Conservation (phyloP, 208 protist genomes). For the Wallacemonas collosoma region DNA sequence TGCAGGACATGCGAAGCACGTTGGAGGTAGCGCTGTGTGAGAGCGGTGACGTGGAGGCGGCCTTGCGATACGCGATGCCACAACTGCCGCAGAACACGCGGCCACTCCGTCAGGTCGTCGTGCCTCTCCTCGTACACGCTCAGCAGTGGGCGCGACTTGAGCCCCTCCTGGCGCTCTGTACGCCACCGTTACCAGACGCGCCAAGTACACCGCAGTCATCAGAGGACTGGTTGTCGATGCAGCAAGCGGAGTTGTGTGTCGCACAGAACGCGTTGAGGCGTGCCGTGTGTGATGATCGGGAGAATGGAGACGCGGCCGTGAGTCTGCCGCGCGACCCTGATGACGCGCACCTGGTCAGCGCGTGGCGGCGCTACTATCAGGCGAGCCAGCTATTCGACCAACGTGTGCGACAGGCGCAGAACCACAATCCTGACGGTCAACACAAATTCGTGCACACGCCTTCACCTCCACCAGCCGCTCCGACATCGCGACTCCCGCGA, state of each 20-base stretch:
- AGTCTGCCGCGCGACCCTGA: background rate
- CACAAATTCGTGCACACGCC: background rate
- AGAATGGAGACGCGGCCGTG: too few species aligned
- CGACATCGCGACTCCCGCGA: background rate
- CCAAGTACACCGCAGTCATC: too few species aligned
- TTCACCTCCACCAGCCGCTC: background rate
- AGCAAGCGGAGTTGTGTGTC: too few species aligned
- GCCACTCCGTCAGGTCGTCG: background rate
- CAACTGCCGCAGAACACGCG: background rate
- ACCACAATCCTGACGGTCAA: too few species aligned
- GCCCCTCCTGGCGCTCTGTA: constrained; percentile 2
- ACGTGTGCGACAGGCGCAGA: too few species aligned
- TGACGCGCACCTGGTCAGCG: background rate
- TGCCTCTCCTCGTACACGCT: constrained; percentile 2
- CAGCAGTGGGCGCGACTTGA: background rate
- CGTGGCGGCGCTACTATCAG: background rate
- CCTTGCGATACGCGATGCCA: constrained; percentile 4
- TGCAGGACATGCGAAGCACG: background rate
- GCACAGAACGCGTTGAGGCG: too few species aligned
- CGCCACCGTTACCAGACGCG: background rate
- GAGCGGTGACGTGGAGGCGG: constrained; percentile 9
- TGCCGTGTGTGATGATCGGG: too few species aligned
- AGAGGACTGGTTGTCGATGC: too few species aligned
- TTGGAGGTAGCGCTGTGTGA: constrained; percentile 4
- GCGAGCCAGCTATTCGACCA: background rate